Evolutionary conservation across 1,284 basidiomycete species (phyloP).

Genomic region (Tremellales sp.): DNA sequence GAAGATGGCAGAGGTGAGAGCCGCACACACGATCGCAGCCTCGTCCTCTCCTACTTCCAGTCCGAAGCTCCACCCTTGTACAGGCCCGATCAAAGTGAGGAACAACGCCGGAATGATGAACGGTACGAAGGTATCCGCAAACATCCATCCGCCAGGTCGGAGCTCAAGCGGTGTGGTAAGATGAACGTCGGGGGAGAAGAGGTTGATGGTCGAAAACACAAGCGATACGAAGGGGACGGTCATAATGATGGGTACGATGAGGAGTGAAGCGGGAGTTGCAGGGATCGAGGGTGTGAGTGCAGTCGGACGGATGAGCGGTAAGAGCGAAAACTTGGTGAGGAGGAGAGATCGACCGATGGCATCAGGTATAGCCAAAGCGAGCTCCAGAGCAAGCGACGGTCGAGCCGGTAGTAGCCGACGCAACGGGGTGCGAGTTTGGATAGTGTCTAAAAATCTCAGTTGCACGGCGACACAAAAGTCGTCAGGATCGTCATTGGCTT

Average conservation of each 20-base stretch:
- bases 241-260: slow-evolving; percentile 44
- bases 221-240: slow-evolving; percentile 43
- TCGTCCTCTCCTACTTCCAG: slow-evolving; percentile 26
- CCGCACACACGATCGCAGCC: slow-evolving; percentile 31
- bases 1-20: slow-evolving; percentile 24
- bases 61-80: slow-evolving; percentile 34
- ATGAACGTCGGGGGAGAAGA: slow-evolving; percentile 32
- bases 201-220: slow-evolving; percentile 36
- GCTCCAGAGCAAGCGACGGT: slow-evolving; percentile 33
- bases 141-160: slow-evolving; percentile 38
- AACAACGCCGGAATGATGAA: slow-evolving; percentile 36
- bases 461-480: background rate
- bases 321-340: slow-evolving; percentile 41
- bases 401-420: slow-evolving; percentile 26
- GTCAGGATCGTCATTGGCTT: slow-evolving; percentile 8
- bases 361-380: slow-evolving; percentile 37
- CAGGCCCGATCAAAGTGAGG: slow-evolving; percentile 35
- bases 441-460: slow-evolving; percentile 23
- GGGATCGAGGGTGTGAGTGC: slow-evolving; percentile 19
- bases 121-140: slow-evolving; percentile 43
- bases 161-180: slow-evolving; percentile 42
- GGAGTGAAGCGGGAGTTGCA: slow-evolving; percentile 34
- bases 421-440: slow-evolving; percentile 42
- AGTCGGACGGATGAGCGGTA: slow-evolving; percentile 29
- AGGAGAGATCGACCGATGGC: slow-evolving; percentile 46